Base-by-base conservation (phyloP, 2,329 filamentous ascomycete species). In the Paracamarosporium sp. region DNA sequence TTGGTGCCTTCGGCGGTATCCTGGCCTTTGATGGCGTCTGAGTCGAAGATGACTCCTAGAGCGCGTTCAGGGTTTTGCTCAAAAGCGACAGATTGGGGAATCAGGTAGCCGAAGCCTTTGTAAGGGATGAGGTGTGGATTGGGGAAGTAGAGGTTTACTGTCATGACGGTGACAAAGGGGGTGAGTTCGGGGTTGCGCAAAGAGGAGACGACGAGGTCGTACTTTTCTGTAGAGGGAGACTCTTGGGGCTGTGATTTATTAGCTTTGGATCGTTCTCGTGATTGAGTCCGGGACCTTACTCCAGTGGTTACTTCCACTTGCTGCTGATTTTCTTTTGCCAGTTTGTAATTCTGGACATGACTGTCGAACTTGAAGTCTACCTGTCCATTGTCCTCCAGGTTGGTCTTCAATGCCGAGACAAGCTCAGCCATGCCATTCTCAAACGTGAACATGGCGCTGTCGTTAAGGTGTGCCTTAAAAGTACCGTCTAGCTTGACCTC, bases 21-120 rank as follows among this genome's bases (percentile, higher is more conserved):
- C 65, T 85, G 82, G 17, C 83, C 84, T 47, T 76, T 70, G n/a
- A 81, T 79, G 17, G 85, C 84, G 62, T 92, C 88, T 2, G 88
- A 91, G 76, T 97, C 93, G 76, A 98, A 98, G 59, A 98, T 90
- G 51, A 98, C 93, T 61, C 95, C 95, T 5, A 99, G 87, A 0
- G 90, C 91, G 60, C 87, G 85, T 74, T 96, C 91, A 1, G 91
- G 90, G 72, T 97, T 96, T 63, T 92, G 83, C 35, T 87, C 86
- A 46, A 83, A 82, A 3, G 88, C 84, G 1, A 91, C 83, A 15
- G 88, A 88, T 57, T 88, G 87, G 1, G 95, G 94, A 57, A 99
- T 90, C 5, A 99, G 86, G 76, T 98, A 98, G 63, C 95, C 95
- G 72, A 98, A 96, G 17, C 93, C 95, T 28, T 82, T 79, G 55